Evolutionary conservation across 257 asterid species (phyloP).

Genomic region (Orobanche coerulescens): DNA sequence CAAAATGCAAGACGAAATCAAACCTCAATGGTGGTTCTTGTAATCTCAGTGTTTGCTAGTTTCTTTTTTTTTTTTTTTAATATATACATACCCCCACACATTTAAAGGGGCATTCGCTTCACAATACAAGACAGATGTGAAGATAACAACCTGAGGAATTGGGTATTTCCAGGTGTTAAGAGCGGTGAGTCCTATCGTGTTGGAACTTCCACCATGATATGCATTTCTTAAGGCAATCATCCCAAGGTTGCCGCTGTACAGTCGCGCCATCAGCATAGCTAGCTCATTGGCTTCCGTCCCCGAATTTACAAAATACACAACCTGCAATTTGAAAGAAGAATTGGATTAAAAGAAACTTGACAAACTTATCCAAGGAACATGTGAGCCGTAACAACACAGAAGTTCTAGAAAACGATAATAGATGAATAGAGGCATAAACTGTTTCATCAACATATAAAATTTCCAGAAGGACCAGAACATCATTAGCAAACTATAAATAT

Average conservation of each 20-base stretch:
- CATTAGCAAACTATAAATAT: too few species aligned
- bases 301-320: slow-evolving; percentile 89
- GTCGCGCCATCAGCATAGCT: slow-evolving; percentile 90
- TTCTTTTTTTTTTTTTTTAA: too few species aligned
- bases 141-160: slow-evolving; percentile 72
- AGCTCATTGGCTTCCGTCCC: slow-evolving; percentile 97
- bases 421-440: neutral
- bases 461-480: neutral
- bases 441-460: neutral
- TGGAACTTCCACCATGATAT: slow-evolving; percentile 92
- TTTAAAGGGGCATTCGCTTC: too few species aligned
- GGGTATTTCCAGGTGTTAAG: slow-evolving; percentile 93
- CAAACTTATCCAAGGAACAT: neutral
- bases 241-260: slow-evolving; percentile 73
- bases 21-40: too few species aligned
- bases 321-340: slow-evolving; percentile 43
- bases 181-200: slow-evolving; percentile 81
- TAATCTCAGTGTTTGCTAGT: too few species aligned
- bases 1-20: too few species aligned
- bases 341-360: neutral
- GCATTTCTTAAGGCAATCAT: slow-evolving; percentile 91
- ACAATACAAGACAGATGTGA: too few species aligned
- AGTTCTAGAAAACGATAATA: neutral
- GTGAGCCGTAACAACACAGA: neutral
- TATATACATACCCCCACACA: too few species aligned